Evolutionary conservation across 1,284 basidiomycete species (phyloP).

Genomic region (Rhodotorula sp.): DNA sequence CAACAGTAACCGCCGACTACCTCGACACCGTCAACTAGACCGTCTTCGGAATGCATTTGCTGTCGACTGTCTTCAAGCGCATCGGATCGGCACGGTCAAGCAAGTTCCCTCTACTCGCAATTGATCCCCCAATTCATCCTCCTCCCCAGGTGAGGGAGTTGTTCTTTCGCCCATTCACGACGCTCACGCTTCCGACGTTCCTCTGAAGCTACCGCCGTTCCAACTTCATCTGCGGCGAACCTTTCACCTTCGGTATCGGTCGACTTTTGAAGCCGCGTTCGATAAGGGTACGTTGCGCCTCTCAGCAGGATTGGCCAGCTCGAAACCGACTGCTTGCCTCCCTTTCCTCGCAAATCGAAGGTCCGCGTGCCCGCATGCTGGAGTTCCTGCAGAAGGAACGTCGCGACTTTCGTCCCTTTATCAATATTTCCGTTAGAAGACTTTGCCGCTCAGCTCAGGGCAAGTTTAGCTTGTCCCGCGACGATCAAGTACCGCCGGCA

Average conservation of each 20-base stretch:
- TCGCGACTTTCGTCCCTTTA: constrained; percentile 47
- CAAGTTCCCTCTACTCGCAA: constrained; percentile 65
- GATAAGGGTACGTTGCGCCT: constrained; percentile 51
- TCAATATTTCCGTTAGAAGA: constrained; percentile 52
- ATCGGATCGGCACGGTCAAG: constrained; percentile 55
- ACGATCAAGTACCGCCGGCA: constrained; percentile 89
- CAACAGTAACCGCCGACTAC: constrained; percentile 72
- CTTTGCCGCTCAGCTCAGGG: constrained; percentile 68
- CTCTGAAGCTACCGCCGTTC: constrained; percentile 52
- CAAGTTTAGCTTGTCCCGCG: constrained; percentile 70
- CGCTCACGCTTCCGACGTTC: constrained; percentile 37
- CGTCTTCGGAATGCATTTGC: constrained; percentile 72
- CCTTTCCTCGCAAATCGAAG: constrained; percentile 62
- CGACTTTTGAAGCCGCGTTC: constrained; percentile 72
- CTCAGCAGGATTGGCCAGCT: neutral
- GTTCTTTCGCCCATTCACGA: constrained; percentile 11
- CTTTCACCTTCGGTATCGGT: constrained; percentile 72
- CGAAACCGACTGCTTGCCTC: no score
- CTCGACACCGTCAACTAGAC: constrained; percentile 62
- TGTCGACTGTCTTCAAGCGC: constrained; percentile 63
- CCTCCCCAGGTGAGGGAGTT: constrained; percentile 45
- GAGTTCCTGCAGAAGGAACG: constrained; percentile 63
- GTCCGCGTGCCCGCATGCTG: constrained; percentile 75
- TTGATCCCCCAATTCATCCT: constrained; percentile 65
- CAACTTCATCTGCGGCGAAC: constrained; percentile 57